Percentiles rank a stretch among this genome's conserved stretches.
Evolutionary conservation across 2,329 filamentous ascomycete species (phyloP).

Genomic region (Basipetospora chlamydospora): DNA sequence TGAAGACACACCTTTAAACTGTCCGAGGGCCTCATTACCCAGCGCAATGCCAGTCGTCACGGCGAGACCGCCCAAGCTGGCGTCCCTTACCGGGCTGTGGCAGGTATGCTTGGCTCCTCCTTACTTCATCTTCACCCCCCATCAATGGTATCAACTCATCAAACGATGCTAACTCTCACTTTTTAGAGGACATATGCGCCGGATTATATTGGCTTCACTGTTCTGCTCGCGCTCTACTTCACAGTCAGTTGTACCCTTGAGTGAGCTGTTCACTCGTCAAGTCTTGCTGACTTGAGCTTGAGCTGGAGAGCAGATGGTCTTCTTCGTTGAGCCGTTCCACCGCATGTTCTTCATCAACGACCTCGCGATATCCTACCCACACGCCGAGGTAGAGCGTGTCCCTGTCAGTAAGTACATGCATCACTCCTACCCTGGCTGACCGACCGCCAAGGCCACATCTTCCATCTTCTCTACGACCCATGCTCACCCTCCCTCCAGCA

Average conservation of each 20-base stretch:
- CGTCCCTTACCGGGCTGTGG: slow-evolving; percentile 3
- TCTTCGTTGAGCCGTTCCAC: slow-evolving; percentile 65
- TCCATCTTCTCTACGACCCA: not conserved
- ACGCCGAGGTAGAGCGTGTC: slow-evolving; percentile 73
- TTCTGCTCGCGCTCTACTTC: slow-evolving; percentile 55
- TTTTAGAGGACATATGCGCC: slow-evolving; percentile 65
- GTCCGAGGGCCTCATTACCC: too few species aligned
- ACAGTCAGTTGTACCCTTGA: slow-evolving; percentile 33
- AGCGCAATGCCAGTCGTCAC: too few species aligned
- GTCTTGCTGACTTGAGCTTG: too few species aligned
- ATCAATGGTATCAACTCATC: not conserved
- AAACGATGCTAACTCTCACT: slow-evolving; percentile 4
- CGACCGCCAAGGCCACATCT: too few species aligned
- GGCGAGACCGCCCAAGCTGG: slow-evolving; percentile 1
- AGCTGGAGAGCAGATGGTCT: slow-evolving; percentile 16
- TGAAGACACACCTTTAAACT: too few species aligned
- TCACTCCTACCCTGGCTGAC: too few species aligned
- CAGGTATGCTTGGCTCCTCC: slow-evolving; percentile 1
- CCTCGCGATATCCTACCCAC: slow-evolving; percentile 69
- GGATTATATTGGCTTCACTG: slow-evolving; percentile 68
- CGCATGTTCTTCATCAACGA: slow-evolving; percentile 89
- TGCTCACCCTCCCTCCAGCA: slow-evolving; percentile 20
- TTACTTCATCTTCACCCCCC: not conserved
- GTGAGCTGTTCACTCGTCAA: too few species aligned
- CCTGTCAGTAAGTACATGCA: slow-evolving; percentile 46